These are phyloP conservation scores for Malus fusca DNA, from an alignment of 306 rosid genomes.

Conservation along the genomic window DNA sequence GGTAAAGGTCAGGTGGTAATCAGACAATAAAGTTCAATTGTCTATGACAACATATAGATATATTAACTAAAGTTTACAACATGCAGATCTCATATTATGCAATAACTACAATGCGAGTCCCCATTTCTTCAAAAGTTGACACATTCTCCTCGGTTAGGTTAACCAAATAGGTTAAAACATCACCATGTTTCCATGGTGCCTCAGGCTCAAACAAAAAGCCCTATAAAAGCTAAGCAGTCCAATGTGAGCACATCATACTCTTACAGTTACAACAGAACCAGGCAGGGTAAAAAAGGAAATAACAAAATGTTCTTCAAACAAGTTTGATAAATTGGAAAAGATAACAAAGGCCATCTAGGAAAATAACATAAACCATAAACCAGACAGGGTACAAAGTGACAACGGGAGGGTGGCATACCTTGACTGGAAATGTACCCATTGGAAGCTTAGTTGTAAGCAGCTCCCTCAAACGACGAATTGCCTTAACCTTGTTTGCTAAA, in stretches of 20 bases:
- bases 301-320: background rate
- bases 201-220: background rate
- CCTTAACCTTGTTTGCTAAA: constrained; percentile 95
- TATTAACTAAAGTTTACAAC: background rate
- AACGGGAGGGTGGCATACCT: constrained; percentile 48
- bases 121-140: background rate
- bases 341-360: background rate
- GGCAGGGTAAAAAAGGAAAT: background rate
- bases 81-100: background rate
- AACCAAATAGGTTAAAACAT: background rate
- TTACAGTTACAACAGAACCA: background rate
- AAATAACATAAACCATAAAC: background rate
- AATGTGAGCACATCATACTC: background rate
- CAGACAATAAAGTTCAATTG: background rate
- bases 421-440: constrained; percentile 90
- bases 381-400: background rate
- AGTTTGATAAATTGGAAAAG: background rate
- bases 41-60: background rate
- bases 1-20: background rate
- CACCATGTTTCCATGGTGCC: background rate
- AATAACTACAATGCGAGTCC: background rate
- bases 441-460: constrained; percentile 97
- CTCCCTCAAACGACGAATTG: constrained; percentile 94
- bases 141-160: background rate
- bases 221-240: background rate